Evolutionary conservation across 2,329 filamentous ascomycete genomes (phyloP), one percentile per base, ranked within the genome.

Genomic region (Meredithiella fracta): DNA sequence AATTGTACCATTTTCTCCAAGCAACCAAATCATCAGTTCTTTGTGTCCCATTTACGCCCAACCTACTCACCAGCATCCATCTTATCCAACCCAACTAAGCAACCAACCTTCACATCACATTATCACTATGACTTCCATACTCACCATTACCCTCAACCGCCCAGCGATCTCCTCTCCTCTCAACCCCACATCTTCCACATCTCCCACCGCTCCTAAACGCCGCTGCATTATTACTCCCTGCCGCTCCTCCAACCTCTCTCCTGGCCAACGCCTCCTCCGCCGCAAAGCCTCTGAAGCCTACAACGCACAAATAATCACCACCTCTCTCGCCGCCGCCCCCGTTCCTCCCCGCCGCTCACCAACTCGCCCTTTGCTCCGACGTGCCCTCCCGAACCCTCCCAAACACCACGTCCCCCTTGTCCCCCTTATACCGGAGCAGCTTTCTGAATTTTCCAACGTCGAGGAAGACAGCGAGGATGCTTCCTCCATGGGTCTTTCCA

Each of bases 301-400:
- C 38, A 56, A 57, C 54, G 58, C 58, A 34, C 54, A 59, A 42
- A 47, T 56, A 20, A 59, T 59, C 17, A 59, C 54, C 53, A 56
- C 54, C 5, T 56, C 53, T 2, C 57, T 59, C 8, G 53, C 53
- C 15, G 31, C 44, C 44, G 47, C 55, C 9, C 54, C 53, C 14
- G 50, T 54, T 17, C 54, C 57, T 22, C 54, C 56, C 23, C 47
- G 56, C 37, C 25, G 29, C 23, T n/a, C 37, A 7, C 23, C 37
- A n/a, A 37, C 38, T 15, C 29, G 22, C n/a, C 47, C 47, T 5
- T 17, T 25, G 1, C 31, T 56, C n/a, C 38, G 53, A 15, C 42
- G 38, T 31, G 31, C 55, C 15, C 25, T 51, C 26, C 31, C 50
- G 11, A 17, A 37, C 31, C 51, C 51, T 53, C 51, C 57, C 29